Conservation (phyloP, 208 protist species). For the Balamuthia mandrillaris region DNA sequence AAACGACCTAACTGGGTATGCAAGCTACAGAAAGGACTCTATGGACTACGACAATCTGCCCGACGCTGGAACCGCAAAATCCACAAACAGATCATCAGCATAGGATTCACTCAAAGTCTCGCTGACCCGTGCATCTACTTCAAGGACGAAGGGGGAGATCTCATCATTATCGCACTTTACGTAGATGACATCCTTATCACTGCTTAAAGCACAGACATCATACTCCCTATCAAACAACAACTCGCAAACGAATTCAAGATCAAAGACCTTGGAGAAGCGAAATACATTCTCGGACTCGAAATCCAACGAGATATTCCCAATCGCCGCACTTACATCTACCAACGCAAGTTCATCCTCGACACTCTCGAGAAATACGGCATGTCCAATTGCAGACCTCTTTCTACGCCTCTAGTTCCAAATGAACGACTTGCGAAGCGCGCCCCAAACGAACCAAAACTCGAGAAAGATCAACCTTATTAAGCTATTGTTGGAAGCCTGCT, state of each 20-base stretch:
- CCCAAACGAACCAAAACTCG: not conserved
- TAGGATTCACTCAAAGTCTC: not conserved
- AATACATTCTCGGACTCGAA: not conserved
- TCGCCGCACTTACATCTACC: too few species aligned
- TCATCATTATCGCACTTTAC: not conserved
- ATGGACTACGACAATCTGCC: not conserved
- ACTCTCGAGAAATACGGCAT: not conserved
- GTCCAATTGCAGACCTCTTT: not conserved
- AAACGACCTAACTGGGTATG: not conserved
- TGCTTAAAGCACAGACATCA: too few species aligned
- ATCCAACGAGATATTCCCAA: not conserved
- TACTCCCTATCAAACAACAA: not conserved
- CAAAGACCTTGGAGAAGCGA: not conserved
- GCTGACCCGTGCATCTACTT: slow-evolving; percentile 10
- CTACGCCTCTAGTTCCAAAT: not conserved
- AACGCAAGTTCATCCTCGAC: not conserved
- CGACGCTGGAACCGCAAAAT: slow-evolving; percentile 3
- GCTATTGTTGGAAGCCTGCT: not conserved
- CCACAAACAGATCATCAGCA: not conserved
- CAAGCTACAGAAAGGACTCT: not conserved
- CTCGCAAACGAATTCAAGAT: not conserved
- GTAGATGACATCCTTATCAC: not conserved
- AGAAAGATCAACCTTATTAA: not conserved
- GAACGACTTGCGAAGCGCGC: not conserved
- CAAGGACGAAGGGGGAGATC: not conserved